Base-by-base conservation (phyloP, 129 eudicot species). In the Chrysanthemum seticuspe region DNA sequence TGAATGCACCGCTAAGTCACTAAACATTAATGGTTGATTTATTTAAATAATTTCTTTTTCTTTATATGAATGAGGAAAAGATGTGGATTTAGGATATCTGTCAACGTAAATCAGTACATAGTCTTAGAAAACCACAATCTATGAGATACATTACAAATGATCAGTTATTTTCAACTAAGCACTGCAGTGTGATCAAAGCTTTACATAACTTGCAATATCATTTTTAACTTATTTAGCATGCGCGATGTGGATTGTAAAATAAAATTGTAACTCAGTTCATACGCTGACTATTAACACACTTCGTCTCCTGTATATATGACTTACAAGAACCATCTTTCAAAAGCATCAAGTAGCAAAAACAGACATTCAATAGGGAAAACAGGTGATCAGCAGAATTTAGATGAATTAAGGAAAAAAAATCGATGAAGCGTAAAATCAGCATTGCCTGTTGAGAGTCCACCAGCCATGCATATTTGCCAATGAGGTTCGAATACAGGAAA, bases 401-500 rank as follows among this genome's bases (percentile, higher is more conserved):
- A 70, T 59, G 45, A 25, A 66, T 45, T 44, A 61, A 45, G 59
- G 44, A 57, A 19, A 23, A 34, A 19, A 57, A 75, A 18, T 4
- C 31, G 21, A 71, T 13, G 31, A 45, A 10, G 4, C 36, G 75
- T 29, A 10, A 67, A 68, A 45, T 27, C 13, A 52, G 62, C 4
- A 44, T 14, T 84, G 79, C 98, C 98, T 83, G 98, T 87, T 65
- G 98, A 94, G 84, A 94, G 97, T 56, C 98, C 98, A 13, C 91
- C 93, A n/a, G 91, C 97, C 98, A 94, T 90, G 90, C 98, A 94
- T 74, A 94, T 74, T 76, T 94, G 98, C 98, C 98, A 94, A 80
- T 94, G 98, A 77, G 97, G 98, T 82, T 94, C 98, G 71, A 94
- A 94, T 25, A 94, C 91, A 31, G 98, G 98, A 80, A 94, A 90